These are phyloP conservation scores for Heliocybe sulcata DNA, from an alignment of 1,284 basidiomycete species.

Conservation along the genomic window DNA sequence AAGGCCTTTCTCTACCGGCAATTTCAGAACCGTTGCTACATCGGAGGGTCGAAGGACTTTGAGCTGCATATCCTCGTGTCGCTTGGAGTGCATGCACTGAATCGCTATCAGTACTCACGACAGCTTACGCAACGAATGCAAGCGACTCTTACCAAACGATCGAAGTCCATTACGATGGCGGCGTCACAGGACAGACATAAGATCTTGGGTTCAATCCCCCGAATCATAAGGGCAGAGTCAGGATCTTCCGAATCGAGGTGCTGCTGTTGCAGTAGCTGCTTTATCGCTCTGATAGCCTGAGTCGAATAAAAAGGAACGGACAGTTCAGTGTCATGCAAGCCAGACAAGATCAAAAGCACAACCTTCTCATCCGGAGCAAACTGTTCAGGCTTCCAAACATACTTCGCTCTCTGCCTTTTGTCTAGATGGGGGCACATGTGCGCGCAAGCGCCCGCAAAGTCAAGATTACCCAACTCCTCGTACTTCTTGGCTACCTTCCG, in stretches of 20 bases:
- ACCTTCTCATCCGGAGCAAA: constrained; percentile 56
- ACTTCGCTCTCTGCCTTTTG: constrained; percentile 20
- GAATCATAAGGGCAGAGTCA: constrained; percentile 16
- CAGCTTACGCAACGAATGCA: constrained; percentile 2
- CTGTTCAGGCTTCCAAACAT: constrained; percentile 37
- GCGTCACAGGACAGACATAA: constrained; percentile 46
- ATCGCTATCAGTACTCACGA: no score
- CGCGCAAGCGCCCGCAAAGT: constrained; percentile 46
- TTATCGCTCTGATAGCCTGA: constrained; percentile 37
- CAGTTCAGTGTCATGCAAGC: not conserved
- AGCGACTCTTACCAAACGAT: constrained; percentile 35
- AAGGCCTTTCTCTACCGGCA: constrained; percentile 24
- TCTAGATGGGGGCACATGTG: constrained; percentile 40
- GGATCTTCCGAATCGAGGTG: constrained; percentile 25
- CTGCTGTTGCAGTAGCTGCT: constrained; percentile 25
- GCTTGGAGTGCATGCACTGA: constrained; percentile 54
- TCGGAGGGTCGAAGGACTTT: constrained; percentile 22
- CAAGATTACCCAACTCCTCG: constrained; percentile 35
- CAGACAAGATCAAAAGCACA: constrained; percentile 7
- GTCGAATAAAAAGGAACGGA: not conserved
- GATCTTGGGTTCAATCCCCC: constrained; percentile 25
- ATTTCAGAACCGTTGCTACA: constrained; percentile 10
- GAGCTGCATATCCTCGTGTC: constrained; percentile 50
- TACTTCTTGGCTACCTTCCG: constrained; percentile 24
- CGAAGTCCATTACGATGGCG: constrained; percentile 40